Base-by-base conservation (phyloP, 108 stramenopile species). In the Fragilaria radians region DNA sequence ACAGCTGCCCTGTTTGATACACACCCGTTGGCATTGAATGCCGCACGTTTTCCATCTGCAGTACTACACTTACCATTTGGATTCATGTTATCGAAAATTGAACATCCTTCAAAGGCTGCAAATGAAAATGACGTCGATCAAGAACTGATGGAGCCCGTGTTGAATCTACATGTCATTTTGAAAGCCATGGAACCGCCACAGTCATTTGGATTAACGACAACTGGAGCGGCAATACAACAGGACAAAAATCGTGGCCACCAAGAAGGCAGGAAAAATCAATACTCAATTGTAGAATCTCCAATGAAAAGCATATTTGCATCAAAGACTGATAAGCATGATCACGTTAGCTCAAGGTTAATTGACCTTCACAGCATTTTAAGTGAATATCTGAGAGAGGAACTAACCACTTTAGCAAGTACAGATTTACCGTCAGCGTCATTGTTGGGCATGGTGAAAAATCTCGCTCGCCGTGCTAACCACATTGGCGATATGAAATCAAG, bases 1-100 rank as follows among this genome's bases (percentile, higher is more conserved):
- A 79, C 77, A 22, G 85, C 91, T 33, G 78, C 72, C 30, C 61
- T 93, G 46, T 85, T 80, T 22, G 92, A 86, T 57, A 83, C 82
- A 11, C 92, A 93, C 55, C 62, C 71, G 7, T 28, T 93, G 64
- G 72, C 88, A 5, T 71, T 84, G 17, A 60, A 72, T 53, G 68
- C 88, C 1, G 74, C 88, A 3, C 57, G 65, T 0, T 93, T 84
- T 62, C 92, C 92, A 14, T 28, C 57, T 22, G 77, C 77, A 0
- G 78, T 84, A 31, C 56, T 93, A 0, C 74, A 80, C 50, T 65
- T 93, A 24, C 92, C 92, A 0, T 93, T 78, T 61, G 73, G 66
- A 1, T 85, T 68, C 45, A 79, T 93, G 26, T 63, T 93, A 3
- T 70, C 68, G 23, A 79, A 87, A 54, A 57, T 89, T 23, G 67